phyloP scores from a whole-genome alignment of 2,329 filamentous ascomycete genomes.

The Magnaporthales sp. region DNA sequence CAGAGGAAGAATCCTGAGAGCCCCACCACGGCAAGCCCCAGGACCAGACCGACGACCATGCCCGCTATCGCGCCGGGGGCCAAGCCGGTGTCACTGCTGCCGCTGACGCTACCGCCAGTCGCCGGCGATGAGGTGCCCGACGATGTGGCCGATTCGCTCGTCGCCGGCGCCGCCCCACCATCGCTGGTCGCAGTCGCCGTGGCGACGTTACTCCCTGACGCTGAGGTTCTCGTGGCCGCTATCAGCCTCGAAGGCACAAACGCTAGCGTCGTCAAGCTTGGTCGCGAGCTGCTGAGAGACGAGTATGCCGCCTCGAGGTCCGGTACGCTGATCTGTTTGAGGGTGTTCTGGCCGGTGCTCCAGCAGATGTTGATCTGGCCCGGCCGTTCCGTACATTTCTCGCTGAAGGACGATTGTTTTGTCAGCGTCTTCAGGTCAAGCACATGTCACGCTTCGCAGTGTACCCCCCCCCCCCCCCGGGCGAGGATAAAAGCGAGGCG shows the following conservation, averaged over 20 bases:
- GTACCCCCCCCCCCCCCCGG: too few species aligned
- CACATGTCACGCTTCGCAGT: too few species aligned
- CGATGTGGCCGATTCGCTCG: not conserved
- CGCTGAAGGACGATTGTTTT: not conserved
- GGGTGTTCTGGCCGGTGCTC: constrained; percentile 10
- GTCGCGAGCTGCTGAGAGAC: constrained; percentile 10
- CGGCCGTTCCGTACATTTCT: constrained; percentile 9
- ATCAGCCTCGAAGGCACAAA: constrained; percentile 9
- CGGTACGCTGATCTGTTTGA: constrained; percentile 10
- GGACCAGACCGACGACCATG: not conserved
- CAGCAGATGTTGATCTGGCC: constrained; percentile 14
- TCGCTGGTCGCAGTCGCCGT: not conserved
- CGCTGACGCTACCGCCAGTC: not conserved
- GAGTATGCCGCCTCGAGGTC: constrained; percentile 10
- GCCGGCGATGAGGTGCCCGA: not conserved
- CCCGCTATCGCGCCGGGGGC: not conserved
- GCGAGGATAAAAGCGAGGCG: too few species aligned
- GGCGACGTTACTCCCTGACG: not conserved
- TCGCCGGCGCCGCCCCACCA: not conserved
- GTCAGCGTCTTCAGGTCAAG: not conserved
- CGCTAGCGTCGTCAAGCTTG: constrained; percentile 8
- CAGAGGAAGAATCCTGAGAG: constrained; percentile 6
- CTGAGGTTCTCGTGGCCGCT: constrained; percentile 6
- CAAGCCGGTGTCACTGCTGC: not conserved
- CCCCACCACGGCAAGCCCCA: constrained; percentile 4